Evolutionary conservation across 192 early-diverging fungal species (phyloP), one percentile per base, ranked within the genome.

Genomic region (Coemansia sp.): DNA sequence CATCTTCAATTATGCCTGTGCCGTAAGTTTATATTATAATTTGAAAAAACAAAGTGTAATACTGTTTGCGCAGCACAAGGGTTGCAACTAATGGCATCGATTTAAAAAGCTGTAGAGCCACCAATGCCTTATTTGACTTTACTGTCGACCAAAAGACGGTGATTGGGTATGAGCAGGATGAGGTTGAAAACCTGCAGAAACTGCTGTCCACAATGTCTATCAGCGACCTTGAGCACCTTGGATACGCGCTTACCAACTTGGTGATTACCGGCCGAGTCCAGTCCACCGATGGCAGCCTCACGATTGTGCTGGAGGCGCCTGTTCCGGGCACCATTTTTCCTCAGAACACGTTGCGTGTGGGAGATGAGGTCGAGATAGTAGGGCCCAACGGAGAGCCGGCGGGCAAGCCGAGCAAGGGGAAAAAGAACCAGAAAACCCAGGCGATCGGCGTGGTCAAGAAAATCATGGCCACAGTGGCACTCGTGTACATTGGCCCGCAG

Each of bases 361-460:
- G 90, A 17, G 90, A 92, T 61, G 89, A 89, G 58, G 89, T 92
- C 10, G 82, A 85, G 12, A 34, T 91, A 26, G 20, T 53, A 2
- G 26, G 24, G 18, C 51, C 21, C 21, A 24, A 24, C 6, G 24
- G 21, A 1, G 18, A 53, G 26, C 12, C 12, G 14, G 12, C 12
- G 10, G 5, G 14, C 21, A 17, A 9, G 31, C 0, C 31, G 5
- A 34, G 26, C 10, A 48, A 42, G 12, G 0, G 10, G 23, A 28
- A 14, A 5, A 59, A 58, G 21, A 34, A 34, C 7, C 31, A 34
- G 31, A 34, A 34, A 34, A 34, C 31, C 7, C n/a, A 15, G 23
- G 3, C 14, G 51, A 55, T 23, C 21, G 88, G 88, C 20, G 87
- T 90, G 21, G 73, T 89, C 9, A 77, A 77, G 26, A 75, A 78